Conservation (phyloP, 2,329 filamentous ascomycete genomes). For the Fusarium poae region DNA sequence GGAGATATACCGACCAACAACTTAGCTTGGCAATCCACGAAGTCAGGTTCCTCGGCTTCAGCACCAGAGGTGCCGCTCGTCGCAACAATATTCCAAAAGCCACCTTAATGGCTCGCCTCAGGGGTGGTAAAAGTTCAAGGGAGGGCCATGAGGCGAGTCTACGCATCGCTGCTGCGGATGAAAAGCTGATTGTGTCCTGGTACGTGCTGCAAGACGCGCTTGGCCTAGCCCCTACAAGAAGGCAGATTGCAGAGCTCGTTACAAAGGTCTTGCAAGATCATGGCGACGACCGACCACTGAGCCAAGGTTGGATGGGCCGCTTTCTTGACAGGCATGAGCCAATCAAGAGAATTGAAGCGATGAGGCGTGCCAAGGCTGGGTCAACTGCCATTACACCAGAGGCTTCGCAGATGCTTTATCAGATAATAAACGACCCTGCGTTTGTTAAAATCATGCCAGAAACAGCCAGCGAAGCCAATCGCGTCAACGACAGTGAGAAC, state of each 20-base stretch:
- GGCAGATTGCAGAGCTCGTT: background rate
- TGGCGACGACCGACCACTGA: too few relatives aligned
- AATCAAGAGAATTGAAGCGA: background rate
- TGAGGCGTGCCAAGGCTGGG: background rate
- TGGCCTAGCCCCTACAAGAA: background rate
- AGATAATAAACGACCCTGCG: background rate
- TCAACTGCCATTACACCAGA: background rate
- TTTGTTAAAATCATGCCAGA: background rate
- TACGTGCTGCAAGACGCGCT: background rate
- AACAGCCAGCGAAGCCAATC: background rate
- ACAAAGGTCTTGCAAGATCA: background rate
- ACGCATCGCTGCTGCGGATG: background rate
- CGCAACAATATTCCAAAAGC: background rate
- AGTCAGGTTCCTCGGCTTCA: background rate
- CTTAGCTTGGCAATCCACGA: background rate
- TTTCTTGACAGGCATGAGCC: background rate
- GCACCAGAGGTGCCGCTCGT: background rate
- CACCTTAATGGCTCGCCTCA: background rate
- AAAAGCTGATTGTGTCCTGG: background rate
- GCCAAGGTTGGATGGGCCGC: background rate
- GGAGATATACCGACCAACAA: background rate
- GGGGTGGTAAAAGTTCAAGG: background rate
- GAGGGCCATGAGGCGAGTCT: background rate
- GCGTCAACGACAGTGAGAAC: too few relatives aligned
- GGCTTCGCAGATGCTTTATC: background rate